Evolutionary conservation across 495 filamentous ascomycete species (phyloP).

Genomic region (Darksidea phi): DNA sequence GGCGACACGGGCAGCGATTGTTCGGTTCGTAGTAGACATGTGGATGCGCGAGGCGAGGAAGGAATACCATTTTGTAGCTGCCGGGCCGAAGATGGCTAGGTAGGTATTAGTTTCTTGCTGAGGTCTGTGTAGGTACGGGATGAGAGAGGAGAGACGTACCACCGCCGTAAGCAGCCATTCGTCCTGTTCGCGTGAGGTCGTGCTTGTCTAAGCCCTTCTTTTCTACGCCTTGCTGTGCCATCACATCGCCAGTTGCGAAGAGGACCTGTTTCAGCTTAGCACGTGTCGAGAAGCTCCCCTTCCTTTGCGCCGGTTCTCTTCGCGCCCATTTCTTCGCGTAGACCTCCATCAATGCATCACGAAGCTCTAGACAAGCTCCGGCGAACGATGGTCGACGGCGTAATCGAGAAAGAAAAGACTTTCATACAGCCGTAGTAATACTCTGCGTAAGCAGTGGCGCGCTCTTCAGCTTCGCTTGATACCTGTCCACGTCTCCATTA

Average conservation of each 20-base stretch:
- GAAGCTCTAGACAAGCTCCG: too few relatives aligned
- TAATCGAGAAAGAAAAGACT: constrained; percentile 4
- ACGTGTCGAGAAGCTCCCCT: background rate
- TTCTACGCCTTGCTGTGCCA: constrained; percentile 95
- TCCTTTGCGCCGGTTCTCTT: background rate
- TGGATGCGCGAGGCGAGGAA: constrained; percentile 70
- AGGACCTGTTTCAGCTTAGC: constrained; percentile 57
- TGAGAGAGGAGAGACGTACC: constrained; percentile 50
- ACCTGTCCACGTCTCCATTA: constrained; percentile 56
- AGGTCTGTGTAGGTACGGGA: constrained; percentile 18
- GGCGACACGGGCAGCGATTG: constrained; percentile 77
- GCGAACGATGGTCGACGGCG: background rate
- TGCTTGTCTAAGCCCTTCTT: constrained; percentile 75
- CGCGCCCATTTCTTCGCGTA: background rate
- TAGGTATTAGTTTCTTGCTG: constrained; percentile 13
- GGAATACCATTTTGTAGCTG: constrained; percentile 83
- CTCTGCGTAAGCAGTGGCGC: constrained; percentile 85
- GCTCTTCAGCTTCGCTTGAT: constrained; percentile 76
- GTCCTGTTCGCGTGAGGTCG: constrained; percentile 73
- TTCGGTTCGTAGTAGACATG: constrained; percentile 59
- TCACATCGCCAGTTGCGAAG: constrained; percentile 84
- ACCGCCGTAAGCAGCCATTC: constrained; percentile 93
- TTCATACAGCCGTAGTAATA: constrained; percentile 72
- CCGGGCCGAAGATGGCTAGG: constrained; percentile 84
- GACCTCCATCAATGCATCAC: too few relatives aligned